Evolutionary conservation across 805 yeast genomes (phyloP), one percentile per base, ranked within the genome.

Genomic region (Myxozyma kluyveri): DNA sequence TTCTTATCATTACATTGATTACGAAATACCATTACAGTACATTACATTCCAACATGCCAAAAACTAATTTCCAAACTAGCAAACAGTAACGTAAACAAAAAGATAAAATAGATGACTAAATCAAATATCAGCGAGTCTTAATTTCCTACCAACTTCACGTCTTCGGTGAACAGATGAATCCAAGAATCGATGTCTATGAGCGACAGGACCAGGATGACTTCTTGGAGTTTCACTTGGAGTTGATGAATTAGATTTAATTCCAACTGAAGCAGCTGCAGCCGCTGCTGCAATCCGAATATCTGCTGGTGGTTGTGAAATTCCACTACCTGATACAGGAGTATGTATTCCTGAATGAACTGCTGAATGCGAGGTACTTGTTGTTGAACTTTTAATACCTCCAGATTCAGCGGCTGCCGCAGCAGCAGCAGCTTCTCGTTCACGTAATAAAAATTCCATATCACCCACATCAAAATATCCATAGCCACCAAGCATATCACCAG

Each of bases 381-480:
- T 22, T 10, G 39, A 7, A 5, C 12, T 10, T 31, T 14, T 14
- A 14, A 10, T n/a, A n/a, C n/a, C 43, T 4, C 14, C 18, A 9
- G 43, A n/a, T 32, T 9, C 19, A 14, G 47, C 29, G 22, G 36
- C n/a, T 21, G 44, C 21, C 33, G 21, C 38, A 7, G 42, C 32
- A 10, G 22, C 27, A 4, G 22, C 33, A 33, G 36, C n/a, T 22
- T 14, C 17, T 29, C 17, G 22, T 23, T 83, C 85, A 50, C 84
- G 69, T 5, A 86, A 78, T 56, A 85, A 74, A 49, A 78, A 65
- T 32, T 79, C 81, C 52, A 82, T 82, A 58, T 84, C 81, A 9
- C 84, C 88, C 56, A 83, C 75, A 61, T 86, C 93, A 66, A 86
- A 86, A 67, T 86, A 86, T 33, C 90, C 96, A 67, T 89, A 89